Conservation (phyloP, 2,329 filamentous ascomycete genomes). For the Arthrobotrys sinensis region DNA sequence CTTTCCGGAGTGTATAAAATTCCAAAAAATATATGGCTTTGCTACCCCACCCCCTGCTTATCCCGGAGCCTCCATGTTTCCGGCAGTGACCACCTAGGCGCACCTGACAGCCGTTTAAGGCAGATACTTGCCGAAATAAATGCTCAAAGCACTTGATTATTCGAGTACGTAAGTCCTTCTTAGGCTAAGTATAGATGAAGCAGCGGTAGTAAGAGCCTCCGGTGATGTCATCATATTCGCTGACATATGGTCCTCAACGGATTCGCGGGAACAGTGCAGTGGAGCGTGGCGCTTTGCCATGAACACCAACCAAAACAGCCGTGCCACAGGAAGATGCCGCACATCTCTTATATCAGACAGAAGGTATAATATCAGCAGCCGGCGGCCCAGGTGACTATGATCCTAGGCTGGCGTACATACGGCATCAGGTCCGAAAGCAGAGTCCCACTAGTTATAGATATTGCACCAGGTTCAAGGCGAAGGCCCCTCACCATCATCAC, state of each 20-base stretch:
- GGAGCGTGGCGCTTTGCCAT: not conserved
- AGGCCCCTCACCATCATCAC: not conserved
- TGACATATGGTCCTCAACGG: conserved; percentile 19
- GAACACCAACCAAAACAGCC: not conserved
- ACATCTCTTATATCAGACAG: conserved; percentile 4
- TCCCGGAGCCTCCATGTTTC: conserved; percentile 16
- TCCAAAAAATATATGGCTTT: conserved; percentile 29
- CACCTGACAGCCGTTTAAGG: not conserved
- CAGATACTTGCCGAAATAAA: not conserved
- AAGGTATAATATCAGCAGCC: not conserved
- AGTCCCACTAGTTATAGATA: not conserved
- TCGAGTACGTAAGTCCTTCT: no score
- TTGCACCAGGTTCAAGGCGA: not conserved
- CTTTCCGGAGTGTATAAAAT: conserved; percentile 57
- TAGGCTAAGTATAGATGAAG: no score
- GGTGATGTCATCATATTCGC: conserved; percentile 22
- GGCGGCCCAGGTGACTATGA: not conserved
- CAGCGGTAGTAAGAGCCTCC: not conserved
- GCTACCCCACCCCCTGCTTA: conserved; percentile 12
- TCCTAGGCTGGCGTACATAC: not conserved
- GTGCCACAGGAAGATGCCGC: conserved; percentile 17
- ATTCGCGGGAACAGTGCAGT: conserved; percentile 4
- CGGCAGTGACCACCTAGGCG: not conserved
- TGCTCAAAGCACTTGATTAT: not conserved
- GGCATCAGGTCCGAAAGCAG: not conserved